phyloP scores from a whole-genome alignment of 2,329 filamentous ascomycete species.

The Pleurostoma richardsiae region DNA sequence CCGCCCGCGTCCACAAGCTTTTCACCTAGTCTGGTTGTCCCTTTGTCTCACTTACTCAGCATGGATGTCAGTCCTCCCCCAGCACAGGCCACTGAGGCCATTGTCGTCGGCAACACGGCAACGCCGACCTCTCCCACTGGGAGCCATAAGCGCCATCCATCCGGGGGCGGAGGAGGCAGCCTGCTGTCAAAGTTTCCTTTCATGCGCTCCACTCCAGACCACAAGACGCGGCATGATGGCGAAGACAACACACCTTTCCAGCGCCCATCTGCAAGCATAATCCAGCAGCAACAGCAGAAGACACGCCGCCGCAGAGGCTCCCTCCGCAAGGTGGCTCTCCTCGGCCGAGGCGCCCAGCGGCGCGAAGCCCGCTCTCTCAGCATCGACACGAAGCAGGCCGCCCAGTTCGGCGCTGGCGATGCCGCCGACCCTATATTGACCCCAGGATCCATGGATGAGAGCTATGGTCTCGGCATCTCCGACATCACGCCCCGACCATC shows the following conservation, averaged over 20 bases:
- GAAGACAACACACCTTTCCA: conserved; percentile 20
- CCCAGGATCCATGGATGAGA: conserved; percentile 15
- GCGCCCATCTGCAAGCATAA: conserved; percentile 23
- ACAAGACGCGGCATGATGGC: conserved; percentile 12
- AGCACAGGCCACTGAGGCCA: too few species aligned
- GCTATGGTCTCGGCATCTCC: conserved; percentile 41
- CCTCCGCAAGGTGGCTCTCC: conserved; percentile 77
- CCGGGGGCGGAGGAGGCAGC: conserved; percentile 51
- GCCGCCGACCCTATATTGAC: conserved; percentile 7
- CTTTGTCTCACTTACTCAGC: too few species aligned
- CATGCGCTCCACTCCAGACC: conserved; percentile 41
- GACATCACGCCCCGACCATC: conserved; percentile 40
- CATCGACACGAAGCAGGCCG: conserved; percentile 31
- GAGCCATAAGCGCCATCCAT: conserved; percentile 39
- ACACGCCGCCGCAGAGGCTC: conserved; percentile 75
- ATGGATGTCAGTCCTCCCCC: too few species aligned
- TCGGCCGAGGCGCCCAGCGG: conserved; percentile 66
- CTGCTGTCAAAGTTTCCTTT: conserved; percentile 68
- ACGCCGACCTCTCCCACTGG: too few species aligned
- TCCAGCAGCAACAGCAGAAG: conserved; percentile 39
- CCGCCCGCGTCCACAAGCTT: too few species aligned
- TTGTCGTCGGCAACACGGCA: too few species aligned
- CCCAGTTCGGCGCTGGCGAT: conserved; percentile 7
- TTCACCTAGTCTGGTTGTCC: too few species aligned
- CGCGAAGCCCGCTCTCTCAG: conserved; percentile 44